Conservation (phyloP, 768 basidiomycete genomes). For the Suillus subalutaceus region DNA sequence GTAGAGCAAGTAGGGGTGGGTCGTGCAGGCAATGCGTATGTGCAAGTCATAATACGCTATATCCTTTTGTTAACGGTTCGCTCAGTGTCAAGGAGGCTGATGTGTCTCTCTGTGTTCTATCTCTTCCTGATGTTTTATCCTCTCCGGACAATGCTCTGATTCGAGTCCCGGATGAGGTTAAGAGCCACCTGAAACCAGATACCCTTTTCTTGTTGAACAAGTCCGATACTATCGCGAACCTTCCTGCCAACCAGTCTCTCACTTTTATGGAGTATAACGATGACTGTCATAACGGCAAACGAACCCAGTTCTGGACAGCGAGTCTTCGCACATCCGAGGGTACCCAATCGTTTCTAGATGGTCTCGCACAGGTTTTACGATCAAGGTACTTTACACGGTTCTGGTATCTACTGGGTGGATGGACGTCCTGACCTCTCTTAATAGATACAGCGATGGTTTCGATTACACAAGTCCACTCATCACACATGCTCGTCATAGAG, state of each 20-base stretch:
- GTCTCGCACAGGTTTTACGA: slow-evolving; percentile 55
- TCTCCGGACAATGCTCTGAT: slow-evolving; percentile 18
- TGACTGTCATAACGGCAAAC: too few species aligned
- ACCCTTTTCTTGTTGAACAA: slow-evolving; percentile 85
- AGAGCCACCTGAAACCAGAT: slow-evolving; percentile 49
- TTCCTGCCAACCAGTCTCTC: slow-evolving; percentile 3
- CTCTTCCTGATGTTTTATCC: slow-evolving; percentile 52
- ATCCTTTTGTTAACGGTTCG: neutral
- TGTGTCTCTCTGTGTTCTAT: slow-evolving; percentile 78
- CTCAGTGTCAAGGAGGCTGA: slow-evolving; percentile 68
- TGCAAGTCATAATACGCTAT: slow-evolving; percentile 13
- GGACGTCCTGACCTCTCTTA: neutral
- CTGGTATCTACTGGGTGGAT: neutral
- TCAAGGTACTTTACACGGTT: slow-evolving; percentile 41
- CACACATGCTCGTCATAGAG: slow-evolving; percentile 79
- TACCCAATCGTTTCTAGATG: slow-evolving; percentile 58
- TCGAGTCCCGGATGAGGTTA: slow-evolving; percentile 49
- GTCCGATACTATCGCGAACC: slow-evolving; percentile 50
- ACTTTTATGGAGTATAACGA: neutral
- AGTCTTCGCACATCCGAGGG: slow-evolving; percentile 67
- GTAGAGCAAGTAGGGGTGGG: slow-evolving; percentile 85
- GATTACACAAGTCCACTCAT: slow-evolving; percentile 54
- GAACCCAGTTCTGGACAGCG: slow-evolving; percentile 49
- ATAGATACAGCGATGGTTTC: slow-evolving; percentile 2
- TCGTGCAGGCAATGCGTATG: slow-evolving; percentile 70